Conservation (phyloP, 2,329 filamentous ascomycete species). For the Aureobasidium zeae region DNA sequence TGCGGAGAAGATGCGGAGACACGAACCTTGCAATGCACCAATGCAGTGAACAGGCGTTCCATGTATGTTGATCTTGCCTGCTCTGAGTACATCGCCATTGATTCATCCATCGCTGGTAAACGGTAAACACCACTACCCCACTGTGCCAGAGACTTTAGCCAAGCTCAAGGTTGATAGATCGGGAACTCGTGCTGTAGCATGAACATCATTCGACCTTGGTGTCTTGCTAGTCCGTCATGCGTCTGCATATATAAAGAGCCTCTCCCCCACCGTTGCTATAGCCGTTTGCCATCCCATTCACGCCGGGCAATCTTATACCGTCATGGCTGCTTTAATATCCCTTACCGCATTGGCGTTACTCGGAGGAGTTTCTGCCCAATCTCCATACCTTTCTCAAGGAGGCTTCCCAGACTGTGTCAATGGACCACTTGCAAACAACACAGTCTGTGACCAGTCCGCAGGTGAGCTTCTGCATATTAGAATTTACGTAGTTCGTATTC, state of each 20-base stretch:
- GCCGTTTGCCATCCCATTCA: not conserved
- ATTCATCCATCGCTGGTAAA: not conserved
- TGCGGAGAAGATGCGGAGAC: conserved; percentile 14
- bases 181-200: not conserved
- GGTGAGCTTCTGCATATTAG: conserved; percentile 19
- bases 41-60: conserved; percentile 5
- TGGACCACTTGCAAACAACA: conserved; percentile 40
- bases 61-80: conserved; percentile 7
- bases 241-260: conserved; percentile 8
- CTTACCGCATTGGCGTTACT: conserved; percentile 11
- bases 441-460: conserved; percentile 41
- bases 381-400: conserved; percentile 11
- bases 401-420: conserved; percentile 43
- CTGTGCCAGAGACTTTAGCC: conserved; percentile 13
- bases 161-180: conserved; percentile 14
- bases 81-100: conserved; percentile 2
- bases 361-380: conserved; percentile 9
- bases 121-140: conserved; percentile 1
- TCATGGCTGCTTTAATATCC: conserved; percentile 15
- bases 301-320: not conserved
- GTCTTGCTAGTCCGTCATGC: not conserved
- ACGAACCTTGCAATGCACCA: conserved; percentile 1
- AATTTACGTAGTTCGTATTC: not conserved
- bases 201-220: conserved; percentile 7
- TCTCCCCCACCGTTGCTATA: not conserved